A percentile compares a stretch with the other conserved stretches of the same genome.
Evolutionary conservation across 331 rosid species (phyloP).

Genomic region (Cydonia oblonga): DNA sequence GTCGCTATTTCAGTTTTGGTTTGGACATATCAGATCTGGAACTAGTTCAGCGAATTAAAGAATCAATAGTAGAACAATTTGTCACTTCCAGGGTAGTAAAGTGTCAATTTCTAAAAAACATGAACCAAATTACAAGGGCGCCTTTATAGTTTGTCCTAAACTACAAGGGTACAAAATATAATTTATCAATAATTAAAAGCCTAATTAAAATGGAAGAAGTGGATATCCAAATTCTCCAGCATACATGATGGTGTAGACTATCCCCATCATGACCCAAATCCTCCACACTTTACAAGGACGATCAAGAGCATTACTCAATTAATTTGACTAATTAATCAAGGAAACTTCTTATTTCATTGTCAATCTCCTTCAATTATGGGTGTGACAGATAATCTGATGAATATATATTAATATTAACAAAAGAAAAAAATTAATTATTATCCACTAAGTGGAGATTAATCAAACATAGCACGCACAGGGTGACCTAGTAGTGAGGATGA

Average conservation of each 20-base stretch:
- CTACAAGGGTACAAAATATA: too few species aligned
- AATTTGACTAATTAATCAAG: background rate
- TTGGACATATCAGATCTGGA: too few species aligned
- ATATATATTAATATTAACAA: background rate
- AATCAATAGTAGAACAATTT: too few species aligned
- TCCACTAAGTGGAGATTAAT: background rate
- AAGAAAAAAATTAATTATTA: background rate
- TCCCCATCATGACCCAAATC: background rate
- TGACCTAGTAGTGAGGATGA: too few species aligned
- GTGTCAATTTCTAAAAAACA: background rate
- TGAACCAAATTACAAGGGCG: background rate
- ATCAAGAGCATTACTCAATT: background rate
- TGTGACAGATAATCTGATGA: background rate
- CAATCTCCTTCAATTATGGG: conserved; percentile 10
- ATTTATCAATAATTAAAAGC: too few species aligned
- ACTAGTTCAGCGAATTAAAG: background rate
- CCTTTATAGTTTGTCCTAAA: background rate
- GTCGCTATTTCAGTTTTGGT: background rate
- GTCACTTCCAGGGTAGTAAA: background rate
- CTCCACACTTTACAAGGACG: background rate
- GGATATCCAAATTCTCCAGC: background rate
- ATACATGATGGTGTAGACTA: background rate
- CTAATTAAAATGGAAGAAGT: background rate
- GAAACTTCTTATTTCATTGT: background rate
- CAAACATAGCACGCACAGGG: background rate